Evolutionary conservation across 129 eudicot genomes (phyloP).

Genomic region (Escallonia herrerae): DNA sequence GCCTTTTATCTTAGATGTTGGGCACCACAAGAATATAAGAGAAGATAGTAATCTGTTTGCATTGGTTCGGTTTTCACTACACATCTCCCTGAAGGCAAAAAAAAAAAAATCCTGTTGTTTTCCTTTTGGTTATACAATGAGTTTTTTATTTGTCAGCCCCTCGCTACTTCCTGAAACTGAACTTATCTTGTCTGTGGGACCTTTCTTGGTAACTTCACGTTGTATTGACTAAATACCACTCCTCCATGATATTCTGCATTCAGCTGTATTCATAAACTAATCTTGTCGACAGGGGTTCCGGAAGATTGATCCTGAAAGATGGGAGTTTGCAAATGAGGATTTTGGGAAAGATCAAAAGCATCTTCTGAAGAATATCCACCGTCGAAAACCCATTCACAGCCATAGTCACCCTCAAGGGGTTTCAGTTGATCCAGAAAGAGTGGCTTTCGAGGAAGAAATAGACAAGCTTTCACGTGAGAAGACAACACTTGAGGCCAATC

Average conservation of each 20-base stretch:
- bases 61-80: too few species aligned
- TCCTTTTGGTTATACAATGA: too few species aligned
- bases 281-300: constrained; percentile 63
- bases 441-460: constrained; percentile 81
- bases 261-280: neutral
- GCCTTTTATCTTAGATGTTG: too few species aligned
- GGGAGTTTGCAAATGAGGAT: constrained; percentile 96
- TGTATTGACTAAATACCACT: neutral
- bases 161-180: too few species aligned
- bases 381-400: constrained; percentile 91
- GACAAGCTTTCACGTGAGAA: constrained; percentile 79
- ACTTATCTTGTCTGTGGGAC: too few species aligned
- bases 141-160: too few species aligned
- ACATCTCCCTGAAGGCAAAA: too few species aligned
- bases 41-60: too few species aligned
- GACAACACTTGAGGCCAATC: constrained; percentile 44
- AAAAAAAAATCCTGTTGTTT: too few species aligned
- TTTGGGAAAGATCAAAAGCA: constrained; percentile 75
- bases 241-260: neutral
- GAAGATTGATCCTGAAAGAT: constrained; percentile 89
- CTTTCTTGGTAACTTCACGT: neutral
- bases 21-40: too few species aligned
- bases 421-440: constrained; percentile 65
- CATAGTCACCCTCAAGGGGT: constrained; percentile 74
- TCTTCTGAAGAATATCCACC: constrained; percentile 77